Evolutionary conservation across 1,139 yeast species (phyloP).

Genomic region (Protomyces pachydermus): DNA sequence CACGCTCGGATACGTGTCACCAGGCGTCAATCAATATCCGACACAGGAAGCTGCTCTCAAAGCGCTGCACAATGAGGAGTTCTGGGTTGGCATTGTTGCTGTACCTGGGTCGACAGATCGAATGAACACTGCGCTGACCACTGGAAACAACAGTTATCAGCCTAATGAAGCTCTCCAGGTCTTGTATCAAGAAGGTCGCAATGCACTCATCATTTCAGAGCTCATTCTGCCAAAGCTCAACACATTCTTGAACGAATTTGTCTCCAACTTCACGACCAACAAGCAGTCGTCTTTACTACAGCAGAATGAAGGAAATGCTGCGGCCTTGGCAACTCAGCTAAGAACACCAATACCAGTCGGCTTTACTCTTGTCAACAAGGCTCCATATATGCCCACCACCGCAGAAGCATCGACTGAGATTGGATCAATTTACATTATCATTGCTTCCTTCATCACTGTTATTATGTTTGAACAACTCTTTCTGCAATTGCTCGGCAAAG

Average conservation of each 20-base stretch:
- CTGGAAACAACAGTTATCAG: slow-evolving; percentile 12
- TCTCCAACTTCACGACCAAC: slow-evolving; percentile 1
- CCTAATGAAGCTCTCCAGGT: slow-evolving; percentile 22
- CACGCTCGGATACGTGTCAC: slow-evolving; percentile 12
- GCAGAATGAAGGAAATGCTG: slow-evolving; percentile 13
- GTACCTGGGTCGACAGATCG: slow-evolving; percentile 9
- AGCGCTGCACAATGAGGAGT: slow-evolving; percentile 15
- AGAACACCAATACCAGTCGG: slow-evolving; percentile 11
- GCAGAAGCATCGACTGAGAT: slow-evolving; percentile 40
- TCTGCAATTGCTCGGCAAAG: slow-evolving; percentile 44
- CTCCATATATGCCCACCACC: slow-evolving; percentile 14
- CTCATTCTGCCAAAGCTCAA: slow-evolving; percentile 10
- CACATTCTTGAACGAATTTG: background rate
- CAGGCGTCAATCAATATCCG: slow-evolving; percentile 5
- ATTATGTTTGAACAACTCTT: slow-evolving; percentile 56
- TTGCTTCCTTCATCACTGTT: slow-evolving; percentile 60
- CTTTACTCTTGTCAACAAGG: slow-evolving; percentile 10
- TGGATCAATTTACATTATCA: slow-evolving; percentile 69
- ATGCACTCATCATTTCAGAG: slow-evolving; percentile 12
- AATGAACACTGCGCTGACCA: slow-evolving; percentile 12
- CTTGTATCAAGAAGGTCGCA: slow-evolving; percentile 19
- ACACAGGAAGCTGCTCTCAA: slow-evolving; percentile 6
- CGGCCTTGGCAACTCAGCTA: slow-evolving; percentile 12
- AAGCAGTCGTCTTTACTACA: slow-evolving; percentile 17
- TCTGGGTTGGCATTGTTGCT: slow-evolving; percentile 19